Evolutionary conservation across 1,139 yeast genomes (phyloP).

Genomic region (Arxiozyma bovina): DNA sequence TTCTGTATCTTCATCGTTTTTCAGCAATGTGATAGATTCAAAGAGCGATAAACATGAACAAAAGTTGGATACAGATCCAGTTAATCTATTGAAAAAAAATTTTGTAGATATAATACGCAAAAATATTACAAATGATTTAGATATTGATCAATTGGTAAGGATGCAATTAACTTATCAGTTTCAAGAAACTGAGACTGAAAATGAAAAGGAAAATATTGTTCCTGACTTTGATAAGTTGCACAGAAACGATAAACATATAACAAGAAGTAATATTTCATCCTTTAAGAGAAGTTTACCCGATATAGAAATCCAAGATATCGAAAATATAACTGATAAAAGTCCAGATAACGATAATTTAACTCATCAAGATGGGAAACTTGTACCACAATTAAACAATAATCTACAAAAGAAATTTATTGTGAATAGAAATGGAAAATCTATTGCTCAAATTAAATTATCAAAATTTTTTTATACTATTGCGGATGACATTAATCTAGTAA

Average conservation of each 20-base stretch:
- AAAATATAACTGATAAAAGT: neutral
- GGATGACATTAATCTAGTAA: conserved; percentile 39
- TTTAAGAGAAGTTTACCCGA: conserved; percentile 2
- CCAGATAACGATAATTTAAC: neutral
- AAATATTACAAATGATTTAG: conserved; percentile 11
- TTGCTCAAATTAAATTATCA: conserved; percentile 30
- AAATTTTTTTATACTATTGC: conserved; percentile 44
- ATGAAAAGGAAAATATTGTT: neutral
- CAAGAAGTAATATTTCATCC: conserved; percentile 2
- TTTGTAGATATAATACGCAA: conserved; percentile 15
- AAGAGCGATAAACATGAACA: neutral
- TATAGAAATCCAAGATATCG: neutral
- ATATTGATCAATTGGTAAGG: conserved; percentile 27
- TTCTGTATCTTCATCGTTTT: conserved; percentile 5
- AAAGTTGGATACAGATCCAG: conserved; percentile 7
- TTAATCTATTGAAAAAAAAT: conserved; percentile 11
- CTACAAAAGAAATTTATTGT: conserved; percentile 32
- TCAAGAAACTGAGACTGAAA: conserved; percentile 1
- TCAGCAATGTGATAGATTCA: conserved; percentile 6
- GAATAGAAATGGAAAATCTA: conserved; percentile 29
- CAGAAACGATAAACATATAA: conserved; percentile 1
- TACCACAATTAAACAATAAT: conserved; percentile 25
- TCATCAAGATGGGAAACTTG: conserved; percentile 1
- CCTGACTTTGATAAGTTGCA: neutral
- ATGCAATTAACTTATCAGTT: conserved; percentile 23